Conservation (phyloP, 495 filamentous ascomycete species). For the Margaritispora aquatica region DNA sequence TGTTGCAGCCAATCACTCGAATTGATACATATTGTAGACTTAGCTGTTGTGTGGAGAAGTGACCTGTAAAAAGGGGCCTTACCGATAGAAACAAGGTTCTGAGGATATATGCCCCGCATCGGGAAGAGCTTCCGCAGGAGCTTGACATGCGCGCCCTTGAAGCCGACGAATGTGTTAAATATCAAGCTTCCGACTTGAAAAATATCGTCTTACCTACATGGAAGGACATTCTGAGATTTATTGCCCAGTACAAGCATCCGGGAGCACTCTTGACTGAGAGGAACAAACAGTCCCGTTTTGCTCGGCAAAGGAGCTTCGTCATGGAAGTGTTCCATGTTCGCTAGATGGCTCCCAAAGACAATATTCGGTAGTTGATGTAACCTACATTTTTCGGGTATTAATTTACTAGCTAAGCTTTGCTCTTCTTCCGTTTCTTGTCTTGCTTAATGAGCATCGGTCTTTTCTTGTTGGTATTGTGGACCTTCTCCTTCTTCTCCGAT, state of each 20-base stretch:
- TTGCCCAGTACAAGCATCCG: no score
- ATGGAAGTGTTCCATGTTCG: not conserved
- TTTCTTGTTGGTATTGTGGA: not conserved
- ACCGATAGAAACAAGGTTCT: not conserved
- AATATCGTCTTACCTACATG: no score
- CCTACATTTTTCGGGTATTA: not conserved
- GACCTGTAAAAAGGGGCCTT: not conserved
- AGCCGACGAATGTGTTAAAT: not conserved
- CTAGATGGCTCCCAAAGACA: no score
- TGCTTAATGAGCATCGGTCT: slow-evolving; percentile 11
- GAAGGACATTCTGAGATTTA: no score
- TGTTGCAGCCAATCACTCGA: no score
- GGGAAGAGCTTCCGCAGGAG: not conserved
- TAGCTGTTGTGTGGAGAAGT: not conserved
- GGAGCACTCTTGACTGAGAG: no score
- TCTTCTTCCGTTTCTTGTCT: slow-evolving; percentile 15
- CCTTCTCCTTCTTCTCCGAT: not conserved
- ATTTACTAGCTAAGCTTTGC: not conserved
- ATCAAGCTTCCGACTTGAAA: not conserved
- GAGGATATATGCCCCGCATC: not conserved
- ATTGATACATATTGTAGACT: no score
- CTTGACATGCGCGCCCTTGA: not conserved
- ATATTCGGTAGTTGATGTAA: no score
- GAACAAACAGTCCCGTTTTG: no score
- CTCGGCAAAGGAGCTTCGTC: no score